These are phyloP conservation scores for Chytridium lagenaria DNA, from an alignment of 371 early-diverging fungal species.

Conservation along the genomic window DNA sequence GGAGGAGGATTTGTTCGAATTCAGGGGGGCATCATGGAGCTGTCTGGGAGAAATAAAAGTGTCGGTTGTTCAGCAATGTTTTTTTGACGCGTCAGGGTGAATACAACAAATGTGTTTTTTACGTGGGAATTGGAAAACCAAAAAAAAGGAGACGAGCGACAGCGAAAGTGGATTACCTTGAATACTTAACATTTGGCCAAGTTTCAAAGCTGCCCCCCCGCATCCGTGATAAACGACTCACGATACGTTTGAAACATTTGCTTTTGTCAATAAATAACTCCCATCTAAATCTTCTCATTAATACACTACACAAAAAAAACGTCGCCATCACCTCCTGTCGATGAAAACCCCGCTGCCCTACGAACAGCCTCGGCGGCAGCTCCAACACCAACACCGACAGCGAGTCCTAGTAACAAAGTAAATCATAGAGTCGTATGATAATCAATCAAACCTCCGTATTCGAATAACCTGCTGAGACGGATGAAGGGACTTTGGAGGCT, in stretches of 20 bases:
- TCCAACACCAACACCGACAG: slow-evolving; percentile 44
- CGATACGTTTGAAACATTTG: slow-evolving; percentile 87
- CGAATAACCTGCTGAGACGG: background rate
- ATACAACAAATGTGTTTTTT: no score
- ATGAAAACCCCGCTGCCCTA: slow-evolving; percentile 32
- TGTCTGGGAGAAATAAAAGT: no score
- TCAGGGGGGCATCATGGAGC: slow-evolving; percentile 76
- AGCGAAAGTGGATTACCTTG: slow-evolving; percentile 62
- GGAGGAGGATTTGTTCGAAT: slow-evolving; percentile 78
- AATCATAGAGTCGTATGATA: background rate
- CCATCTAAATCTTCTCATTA: background rate
- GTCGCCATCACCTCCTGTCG: background rate
- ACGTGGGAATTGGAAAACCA: no score
- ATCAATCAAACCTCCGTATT: background rate
- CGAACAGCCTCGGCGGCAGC: slow-evolving; percentile 37
- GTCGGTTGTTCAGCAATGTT: no score
- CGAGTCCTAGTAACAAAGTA: slow-evolving; percentile 19
- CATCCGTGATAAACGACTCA: slow-evolving; percentile 88
- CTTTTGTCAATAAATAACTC: slow-evolving; percentile 30
- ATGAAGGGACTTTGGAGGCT: slow-evolving; percentile 3
- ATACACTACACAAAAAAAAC: background rate
- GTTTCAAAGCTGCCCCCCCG: slow-evolving; percentile 96
- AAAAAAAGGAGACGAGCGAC: background rate
- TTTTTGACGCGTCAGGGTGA: no score
- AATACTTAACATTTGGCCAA: slow-evolving; percentile 97